Base-by-base conservation (phyloP, 2,329 filamentous ascomycete genomes). In the Calonectria honghensis region DNA sequence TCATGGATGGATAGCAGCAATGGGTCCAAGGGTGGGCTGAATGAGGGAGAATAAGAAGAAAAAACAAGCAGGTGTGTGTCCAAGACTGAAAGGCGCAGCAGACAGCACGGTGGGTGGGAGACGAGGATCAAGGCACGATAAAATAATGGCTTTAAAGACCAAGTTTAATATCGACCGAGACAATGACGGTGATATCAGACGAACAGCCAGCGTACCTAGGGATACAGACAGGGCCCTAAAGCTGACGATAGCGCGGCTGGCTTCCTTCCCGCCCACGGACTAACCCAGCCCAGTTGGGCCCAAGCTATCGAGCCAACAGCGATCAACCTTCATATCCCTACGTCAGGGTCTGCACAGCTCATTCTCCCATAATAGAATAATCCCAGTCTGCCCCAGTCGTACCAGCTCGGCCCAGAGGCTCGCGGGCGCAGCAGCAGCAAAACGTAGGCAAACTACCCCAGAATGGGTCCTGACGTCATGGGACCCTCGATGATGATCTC, bases 391-490 rank as follows among this genome's bases (percentile, higher is more conserved):
- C 29, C 35, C 57, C 61, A 4, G 39, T 14, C 59, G 45, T 32
- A 45, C 18, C 39, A 64, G 24, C 39, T 39, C 29, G 16, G 24
- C 5, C 39, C 39, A 18, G 9, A 48, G 39, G 16, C 39, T 45
- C 37, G 37, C 35, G 32, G 59, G 48, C 35, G 54, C 48, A 57
- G 39, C 50, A 64, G 54, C 31, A n/a, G 68, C 54, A 35, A n/a
- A 35, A 32, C 16, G 48, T 24, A 37, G 39, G 41, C 39, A 29
- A 32, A 65, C 76, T 79, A 78, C 78, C 78, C 78, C 79, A 78
- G 78, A 79, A 64, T 74, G 72, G 75, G 4, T 75, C 61, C 71
- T 81, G 79, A 81, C 79, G 79, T 81, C 79, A 81, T 75, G 48
- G 39, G 14, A 27, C 45, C 70, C 64, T 69, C 69, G 73, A 68